Conservation (phyloP, 306 rosid genomes). For the Vigna unguiculata region DNA sequence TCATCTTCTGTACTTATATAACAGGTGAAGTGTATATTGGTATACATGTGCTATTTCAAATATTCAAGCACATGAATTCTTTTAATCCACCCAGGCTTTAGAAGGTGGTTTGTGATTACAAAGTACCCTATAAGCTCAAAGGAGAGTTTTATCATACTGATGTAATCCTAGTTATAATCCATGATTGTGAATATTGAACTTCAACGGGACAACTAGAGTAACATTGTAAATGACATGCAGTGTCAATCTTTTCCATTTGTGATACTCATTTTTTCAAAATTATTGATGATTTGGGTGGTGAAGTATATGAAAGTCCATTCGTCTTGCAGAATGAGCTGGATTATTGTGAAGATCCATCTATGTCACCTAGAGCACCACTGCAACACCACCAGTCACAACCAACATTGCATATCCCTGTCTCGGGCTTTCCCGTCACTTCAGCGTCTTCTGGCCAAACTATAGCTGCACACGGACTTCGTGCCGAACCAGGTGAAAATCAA, state of each 20-base stretch:
- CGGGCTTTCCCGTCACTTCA: conserved; percentile 55
- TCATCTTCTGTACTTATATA: too few species aligned
- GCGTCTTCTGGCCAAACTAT: conserved; percentile 56
- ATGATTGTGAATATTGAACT: neutral
- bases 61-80: neutral
- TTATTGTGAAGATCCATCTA: conserved; percentile 73
- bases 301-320: conserved; percentile 7
- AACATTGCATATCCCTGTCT: conserved; percentile 49
- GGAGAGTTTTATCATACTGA: neutral
- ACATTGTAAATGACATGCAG: too few species aligned
- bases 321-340: conserved; percentile 73
- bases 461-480: conserved; percentile 60
- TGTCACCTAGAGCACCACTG: conserved; percentile 68
- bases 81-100: neutral
- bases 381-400: conserved; percentile 70
- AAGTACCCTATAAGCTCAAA: neutral
- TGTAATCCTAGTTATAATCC: neutral
- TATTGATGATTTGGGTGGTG: neutral
- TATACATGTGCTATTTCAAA: neutral
- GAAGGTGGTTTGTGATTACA: neutral
- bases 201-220: too few species aligned
- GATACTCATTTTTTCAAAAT: neutral
- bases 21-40: neutral
- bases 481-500: conserved; percentile 62
- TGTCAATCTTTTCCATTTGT: neutral